phyloP scores from a whole-genome alignment of 2,329 filamentous ascomycete genomes.

The Fusarium sp. region DNA sequence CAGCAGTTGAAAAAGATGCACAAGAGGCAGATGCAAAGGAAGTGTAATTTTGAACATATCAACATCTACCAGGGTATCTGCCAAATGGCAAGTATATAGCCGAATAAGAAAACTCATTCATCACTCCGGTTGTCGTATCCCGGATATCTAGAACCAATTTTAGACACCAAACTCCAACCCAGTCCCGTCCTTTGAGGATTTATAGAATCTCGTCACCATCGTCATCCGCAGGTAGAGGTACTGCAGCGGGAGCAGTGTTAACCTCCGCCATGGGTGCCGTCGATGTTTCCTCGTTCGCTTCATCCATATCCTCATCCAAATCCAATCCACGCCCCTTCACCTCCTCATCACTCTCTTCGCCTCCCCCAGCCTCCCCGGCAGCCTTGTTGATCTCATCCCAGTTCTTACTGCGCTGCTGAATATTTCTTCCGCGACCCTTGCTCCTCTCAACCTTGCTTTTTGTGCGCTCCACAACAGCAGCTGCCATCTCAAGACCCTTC shows the following conservation, averaged over 20 bases:
- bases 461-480: conserved; percentile 71
- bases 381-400: conserved; percentile 71
- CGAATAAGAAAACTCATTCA: conserved; percentile 36
- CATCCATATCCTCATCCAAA: conserved; percentile 56
- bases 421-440: conserved; percentile 61
- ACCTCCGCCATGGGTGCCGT: conserved; percentile 1
- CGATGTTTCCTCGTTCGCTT: conserved; percentile 21
- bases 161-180: conserved; percentile 48
- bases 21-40: conserved; percentile 1
- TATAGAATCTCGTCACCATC: conserved; percentile 54
- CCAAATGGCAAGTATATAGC: conserved; percentile 37
- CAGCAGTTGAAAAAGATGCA: background rate
- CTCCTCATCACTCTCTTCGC: conserved; percentile 22
- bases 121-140: conserved; percentile 32
- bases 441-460: conserved; percentile 68
- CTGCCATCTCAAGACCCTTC: conserved; percentile 69
- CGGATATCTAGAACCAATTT: conserved; percentile 42
- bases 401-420: conserved; percentile 64
- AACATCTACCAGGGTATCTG: conserved; percentile 44
- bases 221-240: conserved; percentile 43
- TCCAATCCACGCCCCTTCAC: conserved; percentile 48
- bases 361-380: conserved; percentile 33
- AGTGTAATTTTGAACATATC: conserved; percentile 15
- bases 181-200: conserved; percentile 25
- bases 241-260: conserved; percentile 3